Conservation (phyloP, 805 yeast genomes). For the Limtongia smithiae region DNA sequence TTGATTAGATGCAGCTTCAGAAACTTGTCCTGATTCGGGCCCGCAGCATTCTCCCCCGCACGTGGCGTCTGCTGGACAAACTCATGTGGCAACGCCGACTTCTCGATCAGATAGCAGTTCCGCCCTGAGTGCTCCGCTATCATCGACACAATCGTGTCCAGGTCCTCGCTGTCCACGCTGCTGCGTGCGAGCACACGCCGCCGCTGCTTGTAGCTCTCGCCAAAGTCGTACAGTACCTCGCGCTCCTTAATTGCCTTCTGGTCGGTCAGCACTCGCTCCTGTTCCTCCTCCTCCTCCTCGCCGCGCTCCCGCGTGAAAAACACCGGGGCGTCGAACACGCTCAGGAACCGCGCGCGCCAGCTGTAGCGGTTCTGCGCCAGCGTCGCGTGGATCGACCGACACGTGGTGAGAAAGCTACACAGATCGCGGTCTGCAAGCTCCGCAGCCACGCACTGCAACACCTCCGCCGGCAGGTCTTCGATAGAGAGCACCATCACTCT, state of each 20-base stretch:
- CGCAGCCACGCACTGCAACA: constrained; percentile 20
- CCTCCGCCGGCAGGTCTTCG: constrained; percentile 19
- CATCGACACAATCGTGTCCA: constrained; percentile 8
- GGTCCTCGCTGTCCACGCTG: constrained; percentile 1
- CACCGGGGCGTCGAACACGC: constrained; percentile 17
- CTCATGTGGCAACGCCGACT: constrained; percentile 7
- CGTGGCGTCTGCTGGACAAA: constrained; percentile 15
- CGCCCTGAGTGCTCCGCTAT: constrained; percentile 15
- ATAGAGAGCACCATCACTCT: constrained; percentile 2
- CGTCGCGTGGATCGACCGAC: constrained; percentile 1
- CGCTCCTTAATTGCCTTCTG: not conserved
- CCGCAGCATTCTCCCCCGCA: not conserved
- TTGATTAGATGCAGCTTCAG: constrained; percentile 13
- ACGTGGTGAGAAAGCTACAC: constrained; percentile 5
- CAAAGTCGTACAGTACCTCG: constrained; percentile 17
- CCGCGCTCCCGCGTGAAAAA: not conserved
- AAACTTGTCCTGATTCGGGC: not conserved
- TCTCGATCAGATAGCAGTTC: constrained; percentile 14
- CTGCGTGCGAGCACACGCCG: constrained; percentile 1
- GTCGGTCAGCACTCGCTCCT: not conserved
- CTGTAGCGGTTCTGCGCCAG: constrained; percentile 10
- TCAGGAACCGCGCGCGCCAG: constrained; percentile 19
- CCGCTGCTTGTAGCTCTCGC: constrained; percentile 10
- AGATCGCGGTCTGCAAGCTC: constrained; percentile 15
- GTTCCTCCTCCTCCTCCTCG: not conserved